These are phyloP conservation scores for Nitzschia sp. DNA, from an alignment of 108 stramenopile species.

Conservation along the genomic window DNA sequence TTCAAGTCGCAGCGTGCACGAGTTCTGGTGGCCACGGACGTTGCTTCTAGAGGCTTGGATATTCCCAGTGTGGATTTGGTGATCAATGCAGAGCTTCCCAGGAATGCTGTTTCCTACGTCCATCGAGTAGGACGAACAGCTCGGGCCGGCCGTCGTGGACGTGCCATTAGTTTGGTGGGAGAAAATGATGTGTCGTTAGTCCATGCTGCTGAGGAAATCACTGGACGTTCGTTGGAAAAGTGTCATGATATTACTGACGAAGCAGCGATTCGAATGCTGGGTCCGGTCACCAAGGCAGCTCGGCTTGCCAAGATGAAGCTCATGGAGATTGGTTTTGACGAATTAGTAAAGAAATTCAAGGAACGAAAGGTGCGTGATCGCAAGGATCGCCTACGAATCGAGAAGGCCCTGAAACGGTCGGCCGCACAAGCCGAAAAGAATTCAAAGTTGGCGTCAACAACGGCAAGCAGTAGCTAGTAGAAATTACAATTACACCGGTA, in stretches of 20 bases:
- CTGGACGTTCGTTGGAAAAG: slow-evolving; percentile 74
- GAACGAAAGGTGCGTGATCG: slow-evolving; percentile 82
- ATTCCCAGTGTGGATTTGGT: slow-evolving; percentile 97
- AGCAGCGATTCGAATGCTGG: slow-evolving; percentile 73
- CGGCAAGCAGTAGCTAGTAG: slow-evolving; percentile 1
- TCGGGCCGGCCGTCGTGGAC: slow-evolving; percentile 93
- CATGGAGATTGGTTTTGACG: slow-evolving; percentile 91
- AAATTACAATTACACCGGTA: not conserved
- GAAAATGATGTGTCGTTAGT: slow-evolving; percentile 83
- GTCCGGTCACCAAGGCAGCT: slow-evolving; percentile 87
- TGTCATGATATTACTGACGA: slow-evolving; percentile 84
- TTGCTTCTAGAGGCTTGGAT: slow-evolving; percentile 96
- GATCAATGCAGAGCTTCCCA: slow-evolving; percentile 94
- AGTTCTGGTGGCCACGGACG: slow-evolving; percentile 97
- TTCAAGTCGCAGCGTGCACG: slow-evolving; percentile 89
- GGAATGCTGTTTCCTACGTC: slow-evolving; percentile 93
- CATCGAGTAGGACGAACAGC: slow-evolving; percentile 98
- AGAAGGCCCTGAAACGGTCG: slow-evolving; percentile 42
- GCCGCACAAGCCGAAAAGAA: slow-evolving; percentile 19
- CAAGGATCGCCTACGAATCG: slow-evolving; percentile 73
- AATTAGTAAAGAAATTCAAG: slow-evolving; percentile 84
- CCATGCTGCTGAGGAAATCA: slow-evolving; percentile 81
- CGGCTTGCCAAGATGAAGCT: slow-evolving; percentile 87
- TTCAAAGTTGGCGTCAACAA: not conserved
- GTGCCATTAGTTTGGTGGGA: slow-evolving; percentile 92